Conservation (phyloP, 495 filamentous ascomycete species). For the Aspergillus wentii region DNA sequence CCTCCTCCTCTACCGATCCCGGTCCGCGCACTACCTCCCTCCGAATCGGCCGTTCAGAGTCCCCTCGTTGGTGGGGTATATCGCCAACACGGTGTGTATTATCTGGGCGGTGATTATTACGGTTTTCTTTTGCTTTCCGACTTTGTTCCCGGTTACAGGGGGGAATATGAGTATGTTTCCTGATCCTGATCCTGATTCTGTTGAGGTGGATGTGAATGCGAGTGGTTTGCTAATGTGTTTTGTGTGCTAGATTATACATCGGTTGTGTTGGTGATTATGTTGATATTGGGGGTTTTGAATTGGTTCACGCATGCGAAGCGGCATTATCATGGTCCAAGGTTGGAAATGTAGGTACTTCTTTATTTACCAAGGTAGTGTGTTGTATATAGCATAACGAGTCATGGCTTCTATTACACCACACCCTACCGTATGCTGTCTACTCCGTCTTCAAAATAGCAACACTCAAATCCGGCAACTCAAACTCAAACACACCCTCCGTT, state of each 20-base stretch:
- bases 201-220: too few species aligned
- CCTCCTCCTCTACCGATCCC: slow-evolving; percentile 14
- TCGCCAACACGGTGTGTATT: slow-evolving; percentile 11
- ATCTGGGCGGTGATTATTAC: slow-evolving; percentile 15
- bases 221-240: too few species aligned
- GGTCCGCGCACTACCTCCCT: slow-evolving; percentile 11
- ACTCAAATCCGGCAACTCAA: slow-evolving; percentile 45
- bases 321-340: slow-evolving; percentile 27
- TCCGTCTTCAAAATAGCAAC: slow-evolving; percentile 43
- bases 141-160: slow-evolving; percentile 13
- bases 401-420: too few species aligned
- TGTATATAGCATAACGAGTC: too few species aligned
- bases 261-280: slow-evolving; percentile 23
- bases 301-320: slow-evolving; percentile 23
- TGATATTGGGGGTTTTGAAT: slow-evolving; percentile 18
- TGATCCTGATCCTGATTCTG: background rate
- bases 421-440: too few species aligned
- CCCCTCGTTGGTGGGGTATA: slow-evolving; percentile 12
- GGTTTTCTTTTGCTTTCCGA: slow-evolving; percentile 23
- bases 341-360: too few species aligned
- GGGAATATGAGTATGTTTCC: slow-evolving; percentile 23
- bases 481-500: slow-evolving; percentile 39
- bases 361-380: too few species aligned
- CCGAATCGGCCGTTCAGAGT: slow-evolving; percentile 11
- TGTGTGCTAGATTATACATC: slow-evolving; percentile 28